A percentile compares a stretch with the other conserved stretches of the same genome.
Evolutionary conservation across 2,329 filamentous ascomycete genomes (phyloP).

Genomic region (Bipolaris sorokiniana): DNA sequence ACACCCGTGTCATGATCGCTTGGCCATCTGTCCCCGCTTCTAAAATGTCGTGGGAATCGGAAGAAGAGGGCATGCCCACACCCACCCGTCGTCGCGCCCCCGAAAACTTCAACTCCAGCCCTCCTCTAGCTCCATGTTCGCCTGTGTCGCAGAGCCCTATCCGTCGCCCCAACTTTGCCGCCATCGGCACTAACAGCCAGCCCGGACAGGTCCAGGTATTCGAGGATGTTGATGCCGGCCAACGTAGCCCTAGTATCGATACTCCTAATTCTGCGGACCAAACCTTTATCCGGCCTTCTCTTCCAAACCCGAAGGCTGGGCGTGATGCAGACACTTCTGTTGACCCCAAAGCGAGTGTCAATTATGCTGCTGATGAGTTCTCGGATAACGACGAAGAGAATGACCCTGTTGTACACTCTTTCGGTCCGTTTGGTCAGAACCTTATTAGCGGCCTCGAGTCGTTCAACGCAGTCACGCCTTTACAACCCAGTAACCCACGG

Average conservation of each 20-base stretch:
- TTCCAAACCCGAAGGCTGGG: slow-evolving; percentile 31
- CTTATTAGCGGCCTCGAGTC: slow-evolving; percentile 81
- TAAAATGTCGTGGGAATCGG: slow-evolving; percentile 55
- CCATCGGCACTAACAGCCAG: slow-evolving; percentile 42
- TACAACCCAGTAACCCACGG: slow-evolving; percentile 38
- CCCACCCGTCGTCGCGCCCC: slow-evolving; percentile 43
- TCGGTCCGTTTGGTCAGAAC: slow-evolving; percentile 87
- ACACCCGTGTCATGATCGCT: slow-evolving; percentile 83
- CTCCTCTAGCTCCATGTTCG: slow-evolving; percentile 70
- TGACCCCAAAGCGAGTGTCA: slow-evolving; percentile 34
- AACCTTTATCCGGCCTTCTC: slow-evolving; percentile 40
- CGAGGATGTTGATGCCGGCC: slow-evolving; percentile 47
- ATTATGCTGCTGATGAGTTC: slow-evolving; percentile 63
- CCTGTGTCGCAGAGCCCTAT: slow-evolving; percentile 76
- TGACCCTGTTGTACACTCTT: slow-evolving; percentile 89
- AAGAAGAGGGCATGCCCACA: slow-evolving; percentile 63
- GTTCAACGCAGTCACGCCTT: slow-evolving; percentile 70
- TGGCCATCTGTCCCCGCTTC: slow-evolving; percentile 75
- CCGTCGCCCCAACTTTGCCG: slow-evolving; percentile 52
- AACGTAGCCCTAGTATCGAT: slow-evolving; percentile 29
- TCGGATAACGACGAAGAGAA: slow-evolving; percentile 87
- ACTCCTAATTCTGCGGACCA: slow-evolving; percentile 34
- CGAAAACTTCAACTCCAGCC: slow-evolving; percentile 63
- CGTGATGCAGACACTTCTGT: slow-evolving; percentile 20
- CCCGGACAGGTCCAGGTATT: slow-evolving; percentile 44